Base-by-base conservation (phyloP, 805 yeast species). In the Saccharomyces mikatae region DNA sequence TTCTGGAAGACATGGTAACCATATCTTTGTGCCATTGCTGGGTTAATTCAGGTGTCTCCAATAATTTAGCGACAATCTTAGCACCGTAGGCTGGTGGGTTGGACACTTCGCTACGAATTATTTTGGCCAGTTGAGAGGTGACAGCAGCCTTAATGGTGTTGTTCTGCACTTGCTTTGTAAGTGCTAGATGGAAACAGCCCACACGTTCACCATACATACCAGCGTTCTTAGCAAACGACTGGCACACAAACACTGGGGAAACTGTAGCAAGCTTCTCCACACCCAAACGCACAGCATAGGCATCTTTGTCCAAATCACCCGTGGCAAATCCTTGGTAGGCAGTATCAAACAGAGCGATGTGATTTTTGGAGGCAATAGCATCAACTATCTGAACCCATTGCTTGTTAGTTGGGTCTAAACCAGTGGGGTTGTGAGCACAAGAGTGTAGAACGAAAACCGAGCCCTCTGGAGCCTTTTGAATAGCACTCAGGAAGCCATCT, bases 121-220 rank as follows among this genome's bases (percentile, higher is more conserved):
- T 76, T 62, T 78, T 79, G 61, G 84, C 80, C 68, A 94, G 76
- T 72, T 92, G 97, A 2, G 96, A 82, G 54, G 74, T 71, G 57
- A 91, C 76, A 22, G 91, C 89, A 22, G 65, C 68, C 58, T 77
- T 77, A 55, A 73, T 69, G 26, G 72, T 64, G 6, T 72, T 65
- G 17, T 61, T 49, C 28, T 55, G 57, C 9, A 57, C 54, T 54
- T 64, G 66, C 41, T 72, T 71, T 36, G 82, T 80, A 27, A 84
- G 69, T 10, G 89, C 80, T 26, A 91, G 69, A 67, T 91, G 97
- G 71, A 92, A 80, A 27, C 94, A 95, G 58, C 99, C 99, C 32
- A 86, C 89, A 76, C 99, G 86, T 77, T 92, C 98, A 71, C 98
- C 98, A 69, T 92, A 92, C 83, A 92, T 85, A 60, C 98, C 98